Evolutionary conservation across 2,329 filamentous ascomycete genomes (phyloP), one percentile per base, ranked within the genome.

Genomic region (Emergomyces orientalis): DNA sequence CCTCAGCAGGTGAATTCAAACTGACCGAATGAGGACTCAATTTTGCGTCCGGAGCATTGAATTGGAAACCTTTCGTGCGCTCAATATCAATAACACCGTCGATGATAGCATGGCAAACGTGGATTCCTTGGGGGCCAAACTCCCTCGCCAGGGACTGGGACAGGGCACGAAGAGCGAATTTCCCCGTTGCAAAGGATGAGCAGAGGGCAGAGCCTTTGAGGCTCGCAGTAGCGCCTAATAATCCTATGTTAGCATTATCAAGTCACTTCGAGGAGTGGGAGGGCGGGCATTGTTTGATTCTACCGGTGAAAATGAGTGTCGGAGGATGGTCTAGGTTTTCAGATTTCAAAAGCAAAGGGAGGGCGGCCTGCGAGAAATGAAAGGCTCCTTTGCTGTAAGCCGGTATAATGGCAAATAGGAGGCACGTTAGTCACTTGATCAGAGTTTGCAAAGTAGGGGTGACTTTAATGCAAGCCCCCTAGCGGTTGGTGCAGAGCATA

Each of bases 11-110:
- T 1, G 49, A 52, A 39, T 56, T 17, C 57, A 7, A 3, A 81
- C 87, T 79, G 75, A 91, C 88, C 67, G 87, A 88, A 66, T 90
- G 87, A 9, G 90, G 82, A 65, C 78, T 86, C 64, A 96, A 84
- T 79, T 92, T 93, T 0, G 81, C 84, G 74, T 87, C 85, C 6
- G 81, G 77, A 27, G 79, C 78, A 65, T 82, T 76, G 71, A 83
- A 82, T 62, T 81, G 71, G 76, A 77, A 86, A 45, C 81, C 81
- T 73, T 86, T 87, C 1, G 86, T 88, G 65, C 84, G 79, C 0
- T 89, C 88, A 61, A 89, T 91, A 73, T 95, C 88, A 73, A 96
- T 96, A 1, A 90, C 82, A 0, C 90, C 91, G 71, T 96, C 91
- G 62, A 95, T 87, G 64, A 96, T 85, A 5, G 87, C 86, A 76